Percentiles rank a stretch among this genome's conserved stretches.
phyloP scores from a whole-genome alignment of 208 protist species.

The Trypanosoma lewisi region DNA sequence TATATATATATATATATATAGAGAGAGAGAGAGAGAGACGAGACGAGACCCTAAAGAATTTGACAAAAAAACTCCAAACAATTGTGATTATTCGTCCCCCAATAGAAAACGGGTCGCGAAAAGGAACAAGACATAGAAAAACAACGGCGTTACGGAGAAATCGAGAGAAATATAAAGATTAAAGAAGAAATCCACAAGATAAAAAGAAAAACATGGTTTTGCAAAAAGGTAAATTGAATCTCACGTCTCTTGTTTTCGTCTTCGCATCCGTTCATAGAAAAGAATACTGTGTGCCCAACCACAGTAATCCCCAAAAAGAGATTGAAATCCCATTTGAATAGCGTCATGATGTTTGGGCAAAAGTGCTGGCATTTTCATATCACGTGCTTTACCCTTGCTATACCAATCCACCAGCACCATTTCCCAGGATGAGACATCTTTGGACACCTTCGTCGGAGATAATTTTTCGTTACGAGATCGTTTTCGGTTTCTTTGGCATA shows the following conservation, averaged over 20 bases:
- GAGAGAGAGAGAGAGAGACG: too few species aligned
- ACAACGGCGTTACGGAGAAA: too few species aligned
- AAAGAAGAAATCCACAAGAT: too few species aligned
- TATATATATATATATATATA: too few species aligned
- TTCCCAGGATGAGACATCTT: slow-evolving; percentile 1
- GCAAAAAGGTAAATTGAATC: not conserved
- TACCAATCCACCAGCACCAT: slow-evolving; percentile 10
- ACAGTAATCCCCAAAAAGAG: slow-evolving; percentile 61
- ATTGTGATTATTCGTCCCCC: too few species aligned
- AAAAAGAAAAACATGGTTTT: too few species aligned
- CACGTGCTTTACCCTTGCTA: slow-evolving; percentile 14
- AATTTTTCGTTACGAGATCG: not conserved
- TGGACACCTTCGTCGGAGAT: not conserved
- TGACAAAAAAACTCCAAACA: too few species aligned
- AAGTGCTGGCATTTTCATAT: slow-evolving; percentile 28
- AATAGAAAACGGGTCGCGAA: too few species aligned
- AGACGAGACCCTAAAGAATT: too few species aligned
- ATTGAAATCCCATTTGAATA: slow-evolving; percentile 62
- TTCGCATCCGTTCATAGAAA: slow-evolving; percentile 57
- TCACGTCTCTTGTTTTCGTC: not conserved
- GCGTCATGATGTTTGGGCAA: slow-evolving; percentile 58
- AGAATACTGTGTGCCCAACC: slow-evolving; percentile 79
- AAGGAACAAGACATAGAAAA: too few species aligned
- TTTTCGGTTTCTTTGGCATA: slow-evolving; percentile 1
- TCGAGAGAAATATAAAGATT: too few species aligned